phyloP scores from a whole-genome alignment of 192 early-diverging fungal genomes.

The Backusella circina region DNA sequence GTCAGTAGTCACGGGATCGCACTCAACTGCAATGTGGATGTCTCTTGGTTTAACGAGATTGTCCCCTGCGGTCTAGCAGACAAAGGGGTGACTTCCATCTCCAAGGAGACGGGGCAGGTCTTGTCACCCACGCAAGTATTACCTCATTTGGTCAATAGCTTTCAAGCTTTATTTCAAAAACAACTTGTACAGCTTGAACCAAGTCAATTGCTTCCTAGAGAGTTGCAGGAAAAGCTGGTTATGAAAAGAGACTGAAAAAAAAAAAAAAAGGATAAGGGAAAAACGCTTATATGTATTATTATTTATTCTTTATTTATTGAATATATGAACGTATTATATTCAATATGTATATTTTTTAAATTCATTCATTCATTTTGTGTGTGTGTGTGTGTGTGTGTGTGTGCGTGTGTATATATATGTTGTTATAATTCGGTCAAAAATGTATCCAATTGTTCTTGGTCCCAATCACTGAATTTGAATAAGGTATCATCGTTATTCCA shows the following conservation, averaged over 20 bases:
- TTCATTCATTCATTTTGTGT: too few relatives aligned
- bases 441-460: conserved; percentile 1
- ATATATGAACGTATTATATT: background rate
- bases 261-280: background rate
- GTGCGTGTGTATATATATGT: background rate
- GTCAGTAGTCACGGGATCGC: conserved; percentile 94
- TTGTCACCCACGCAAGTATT: conserved; percentile 46
- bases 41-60: conserved; percentile 86
- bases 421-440: background rate
- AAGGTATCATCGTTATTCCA: background rate
- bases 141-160: conserved; percentile 40
- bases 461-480: conserved; percentile 2
- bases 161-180: conserved; percentile 10
- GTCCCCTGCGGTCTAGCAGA: conserved; percentile 85
- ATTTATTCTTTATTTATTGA: background rate
- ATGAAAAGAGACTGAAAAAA: background rate
- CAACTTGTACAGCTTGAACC: background rate
- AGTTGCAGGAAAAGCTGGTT: background rate
- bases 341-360: background rate
- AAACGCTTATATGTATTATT: background rate
- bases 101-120: conserved; percentile 33
- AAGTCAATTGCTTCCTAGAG: background rate
- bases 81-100: conserved; percentile 75
- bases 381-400: background rate
- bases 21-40: conserved; percentile 88